These are phyloP conservation scores for Triticum urartu DNA, from an alignment of 176 grass and related monocot species.

Conservation along the genomic window DNA sequence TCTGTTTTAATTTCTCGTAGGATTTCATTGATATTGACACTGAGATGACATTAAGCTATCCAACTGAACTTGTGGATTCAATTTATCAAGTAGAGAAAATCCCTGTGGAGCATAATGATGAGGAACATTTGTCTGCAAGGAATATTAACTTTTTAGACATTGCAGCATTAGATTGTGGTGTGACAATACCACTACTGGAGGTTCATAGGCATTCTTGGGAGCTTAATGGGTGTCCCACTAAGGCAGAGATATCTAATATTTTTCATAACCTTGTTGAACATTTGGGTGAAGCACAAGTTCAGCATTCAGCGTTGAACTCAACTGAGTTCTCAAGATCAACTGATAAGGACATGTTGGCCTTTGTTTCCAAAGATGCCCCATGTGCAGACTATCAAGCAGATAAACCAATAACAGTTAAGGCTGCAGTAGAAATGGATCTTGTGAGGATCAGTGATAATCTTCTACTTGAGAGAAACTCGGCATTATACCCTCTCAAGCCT, in stretches of 20 bases:
- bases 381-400: conserved; percentile 36
- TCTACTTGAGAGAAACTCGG: conserved; percentile 58
- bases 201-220: conserved; percentile 54
- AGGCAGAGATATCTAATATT: conserved; percentile 43
- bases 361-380: conserved; percentile 52
- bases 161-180: conserved; percentile 32
- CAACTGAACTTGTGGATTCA: conserved; percentile 50
- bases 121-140: conserved; percentile 38
- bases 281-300: conserved; percentile 44
- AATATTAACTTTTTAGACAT: conserved; percentile 29
- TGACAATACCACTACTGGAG: conserved; percentile 71
- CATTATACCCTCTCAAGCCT: conserved; percentile 63
- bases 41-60: conserved; percentile 57
- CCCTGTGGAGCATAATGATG: conserved; percentile 37
- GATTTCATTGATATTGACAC: conserved; percentile 61
- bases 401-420: conserved; percentile 43
- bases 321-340: conserved; percentile 57
- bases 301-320: conserved; percentile 35
- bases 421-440: conserved; percentile 73
- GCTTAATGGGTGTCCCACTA: conserved; percentile 45
- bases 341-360: conserved; percentile 53
- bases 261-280: conserved; percentile 53
- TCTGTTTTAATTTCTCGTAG: conserved; percentile 42
- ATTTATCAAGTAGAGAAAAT: conserved; percentile 63
- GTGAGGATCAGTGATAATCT: conserved; percentile 59